Evolutionary conservation across 108 stramenopile species (phyloP).

Genomic region (Phaeodactylum tricornutum): DNA sequence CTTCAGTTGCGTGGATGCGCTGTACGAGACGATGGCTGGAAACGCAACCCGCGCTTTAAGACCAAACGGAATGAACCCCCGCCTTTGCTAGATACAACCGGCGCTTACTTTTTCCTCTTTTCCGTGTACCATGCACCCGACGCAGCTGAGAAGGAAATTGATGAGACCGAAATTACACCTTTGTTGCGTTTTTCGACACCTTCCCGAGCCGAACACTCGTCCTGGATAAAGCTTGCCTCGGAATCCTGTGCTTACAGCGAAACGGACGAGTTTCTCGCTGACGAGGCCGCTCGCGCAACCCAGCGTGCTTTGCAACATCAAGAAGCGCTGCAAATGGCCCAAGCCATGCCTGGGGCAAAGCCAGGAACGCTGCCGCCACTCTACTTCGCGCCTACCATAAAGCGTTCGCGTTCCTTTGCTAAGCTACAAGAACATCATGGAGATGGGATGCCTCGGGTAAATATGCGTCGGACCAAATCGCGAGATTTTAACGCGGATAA

Average conservation of each 20-base stretch:
- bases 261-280: slow-evolving; percentile 40
- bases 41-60: slow-evolving; percentile 37
- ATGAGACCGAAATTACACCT: slow-evolving; percentile 46
- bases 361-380: slow-evolving; percentile 39
- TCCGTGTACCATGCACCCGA: slow-evolving; percentile 48
- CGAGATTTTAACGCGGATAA: slow-evolving; percentile 25
- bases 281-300: slow-evolving; percentile 17
- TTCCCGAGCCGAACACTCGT: slow-evolving; percentile 49
- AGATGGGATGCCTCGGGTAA: slow-evolving; percentile 24
- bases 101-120: slow-evolving; percentile 75
- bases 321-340: slow-evolving; percentile 22
- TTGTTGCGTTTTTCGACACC: slow-evolving; percentile 69
- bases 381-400: slow-evolving; percentile 27
- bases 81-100: slow-evolving; percentile 26
- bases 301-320: slow-evolving; percentile 20
- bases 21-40: slow-evolving; percentile 71
- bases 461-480: slow-evolving; percentile 35
- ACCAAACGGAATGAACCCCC: slow-evolving; percentile 5
- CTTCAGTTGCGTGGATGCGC: slow-evolving; percentile 68
- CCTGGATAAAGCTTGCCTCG: slow-evolving; percentile 64
- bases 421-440: too few species aligned
- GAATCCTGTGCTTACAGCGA: slow-evolving; percentile 70
- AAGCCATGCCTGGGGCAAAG: slow-evolving; percentile 24
- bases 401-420: slow-evolving; percentile 26
- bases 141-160: slow-evolving; percentile 21